phyloP scores from a whole-genome alignment of 108 stramenopile genomes.

The Cylindrotheca fusiformis region DNA sequence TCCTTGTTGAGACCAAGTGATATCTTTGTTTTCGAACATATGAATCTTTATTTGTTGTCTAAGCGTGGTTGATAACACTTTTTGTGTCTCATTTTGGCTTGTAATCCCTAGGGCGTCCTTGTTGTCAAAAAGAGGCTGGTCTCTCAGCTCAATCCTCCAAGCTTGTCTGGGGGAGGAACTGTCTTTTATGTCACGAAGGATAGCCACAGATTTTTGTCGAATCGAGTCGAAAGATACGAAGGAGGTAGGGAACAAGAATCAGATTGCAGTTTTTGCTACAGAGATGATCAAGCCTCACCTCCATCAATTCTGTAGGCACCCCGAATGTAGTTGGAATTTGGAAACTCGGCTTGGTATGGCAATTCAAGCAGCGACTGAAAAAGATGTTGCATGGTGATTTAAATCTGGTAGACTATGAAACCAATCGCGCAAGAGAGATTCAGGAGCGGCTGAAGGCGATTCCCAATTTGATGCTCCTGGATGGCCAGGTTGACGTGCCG shows the following conservation, averaged over 20 bases:
- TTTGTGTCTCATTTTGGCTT: not conserved
- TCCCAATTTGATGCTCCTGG: slow-evolving; percentile 83
- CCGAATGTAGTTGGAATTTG: slow-evolving; percentile 91
- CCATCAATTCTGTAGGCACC: no score
- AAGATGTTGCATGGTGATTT: slow-evolving; percentile 29
- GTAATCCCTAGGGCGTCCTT: slow-evolving; percentile 57
- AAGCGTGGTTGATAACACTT: no score
- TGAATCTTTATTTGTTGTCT: no score
- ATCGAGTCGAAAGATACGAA: slow-evolving; percentile 96
- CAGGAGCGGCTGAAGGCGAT: slow-evolving; percentile 41
- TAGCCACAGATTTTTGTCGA: slow-evolving; percentile 90
- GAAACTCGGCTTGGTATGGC: slow-evolving; percentile 82
- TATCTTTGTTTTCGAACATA: no score
- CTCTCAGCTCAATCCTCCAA: slow-evolving; percentile 67
- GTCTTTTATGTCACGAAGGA: slow-evolving; percentile 94
- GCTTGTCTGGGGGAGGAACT: slow-evolving; percentile 85
- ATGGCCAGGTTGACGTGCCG: slow-evolving; percentile 23
- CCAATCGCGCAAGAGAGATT: slow-evolving; percentile 52
- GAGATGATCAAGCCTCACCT: no score
- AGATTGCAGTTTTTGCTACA: no score
- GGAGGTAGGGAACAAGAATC: no score
- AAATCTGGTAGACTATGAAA: slow-evolving; percentile 52
- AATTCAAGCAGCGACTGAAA: slow-evolving; percentile 66
- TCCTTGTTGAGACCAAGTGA: not conserved
- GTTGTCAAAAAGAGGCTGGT: slow-evolving; percentile 85